A percentile compares a stretch with the other conserved stretches of the same genome.
Conservation (phyloP, 2,329 filamentous ascomycete genomes). For the Sporothrix inflata region DNA sequence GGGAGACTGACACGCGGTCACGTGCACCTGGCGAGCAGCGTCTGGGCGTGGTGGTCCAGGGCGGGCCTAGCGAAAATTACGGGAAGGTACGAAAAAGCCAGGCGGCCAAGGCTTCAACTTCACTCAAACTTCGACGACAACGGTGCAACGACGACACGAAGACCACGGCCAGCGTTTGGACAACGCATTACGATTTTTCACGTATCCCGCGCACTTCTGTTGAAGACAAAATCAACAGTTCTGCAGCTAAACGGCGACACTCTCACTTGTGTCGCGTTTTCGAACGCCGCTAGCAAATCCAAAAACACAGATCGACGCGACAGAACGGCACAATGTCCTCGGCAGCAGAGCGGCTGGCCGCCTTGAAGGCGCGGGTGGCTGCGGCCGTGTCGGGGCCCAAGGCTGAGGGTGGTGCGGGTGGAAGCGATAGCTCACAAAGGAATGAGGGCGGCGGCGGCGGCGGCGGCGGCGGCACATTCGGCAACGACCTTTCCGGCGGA, state of each 20-base stretch:
- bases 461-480: conserved; percentile 50
- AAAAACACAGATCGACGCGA: neutral
- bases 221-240: neutral
- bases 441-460: neutral
- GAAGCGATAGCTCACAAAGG: neutral
- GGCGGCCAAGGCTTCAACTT: conserved; percentile 5
- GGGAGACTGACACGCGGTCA: conserved; percentile 20
- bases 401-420: conserved; percentile 37
- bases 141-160: neutral
- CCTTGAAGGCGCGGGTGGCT: conserved; percentile 77
- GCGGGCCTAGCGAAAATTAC: conserved; percentile 12
- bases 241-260: too few relatives aligned
- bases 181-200: neutral
- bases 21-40: neutral
- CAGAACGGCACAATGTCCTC: conserved; percentile 26
- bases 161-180: neutral
- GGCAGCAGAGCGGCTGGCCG: conserved; percentile 69
- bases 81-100: conserved; percentile 11
- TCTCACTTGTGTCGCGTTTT: neutral
- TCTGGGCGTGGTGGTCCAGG: neutral
- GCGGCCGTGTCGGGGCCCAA: conserved; percentile 60
- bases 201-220: too few relatives aligned
- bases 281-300: neutral
- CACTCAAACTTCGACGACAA: neutral
- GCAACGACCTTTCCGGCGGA: conserved; percentile 23